Conservation (phyloP, 2,329 filamentous ascomycete species). For the Alternaria brassicae region DNA sequence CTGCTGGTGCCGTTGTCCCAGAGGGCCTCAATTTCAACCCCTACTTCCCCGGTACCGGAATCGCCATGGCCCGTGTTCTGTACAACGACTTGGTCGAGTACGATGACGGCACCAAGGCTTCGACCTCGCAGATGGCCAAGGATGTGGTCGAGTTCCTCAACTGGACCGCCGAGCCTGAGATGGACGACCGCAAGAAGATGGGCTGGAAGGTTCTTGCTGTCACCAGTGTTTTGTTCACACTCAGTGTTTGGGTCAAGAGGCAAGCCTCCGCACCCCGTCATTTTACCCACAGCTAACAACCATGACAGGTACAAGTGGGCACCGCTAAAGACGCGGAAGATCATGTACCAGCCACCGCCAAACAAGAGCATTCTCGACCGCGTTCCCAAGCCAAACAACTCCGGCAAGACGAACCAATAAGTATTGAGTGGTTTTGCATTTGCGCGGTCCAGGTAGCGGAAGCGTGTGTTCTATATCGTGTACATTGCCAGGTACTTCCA, state of each 20-base stretch:
- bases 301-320: conserved; percentile 86
- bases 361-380: conserved; percentile 41
- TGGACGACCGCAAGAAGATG: conserved; percentile 99
- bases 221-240: conserved; percentile 76
- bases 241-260: conserved; percentile 98
- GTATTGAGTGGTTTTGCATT: conserved; percentile 26
- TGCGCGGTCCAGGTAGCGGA: conserved; percentile 28
- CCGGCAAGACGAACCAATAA: conserved; percentile 46
- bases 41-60: conserved; percentile 98
- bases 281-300: conserved; percentile 35
- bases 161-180: conserved; percentile 98
- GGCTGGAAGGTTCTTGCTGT: conserved; percentile 94
- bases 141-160: conserved; percentile 98
- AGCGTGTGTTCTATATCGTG: conserved; percentile 50
- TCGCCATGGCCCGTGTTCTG: conserved; percentile 97
- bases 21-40: conserved; percentile 99
- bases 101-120: conserved; percentile 92
- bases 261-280: conserved; percentile 36
- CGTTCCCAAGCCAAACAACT: conserved; percentile 41
- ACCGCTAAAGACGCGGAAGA: conserved; percentile 92
- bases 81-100: conserved; percentile 98
- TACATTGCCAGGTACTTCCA: conserved; percentile 49
- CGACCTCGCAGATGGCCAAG: conserved; percentile 99
- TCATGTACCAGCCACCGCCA: conserved; percentile 80
- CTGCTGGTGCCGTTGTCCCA: conserved; percentile 83